phyloP scores from a whole-genome alignment of 2,329 filamentous ascomycete species.

The Arthrobotrys conoides region DNA sequence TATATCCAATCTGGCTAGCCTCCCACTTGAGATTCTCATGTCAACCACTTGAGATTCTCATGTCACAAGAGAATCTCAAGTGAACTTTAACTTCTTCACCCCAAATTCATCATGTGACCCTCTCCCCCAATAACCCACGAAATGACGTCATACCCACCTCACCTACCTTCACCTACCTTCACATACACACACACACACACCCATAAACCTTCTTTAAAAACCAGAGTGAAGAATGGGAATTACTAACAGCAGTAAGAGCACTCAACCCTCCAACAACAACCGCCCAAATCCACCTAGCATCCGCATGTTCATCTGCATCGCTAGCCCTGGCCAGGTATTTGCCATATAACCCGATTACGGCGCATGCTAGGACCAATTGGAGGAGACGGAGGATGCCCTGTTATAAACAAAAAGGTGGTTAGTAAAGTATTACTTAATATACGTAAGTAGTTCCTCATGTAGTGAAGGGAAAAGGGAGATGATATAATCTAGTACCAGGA shows the following conservation, averaged over 20 bases:
- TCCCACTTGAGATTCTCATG: too few relatives aligned
- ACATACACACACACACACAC: not conserved
- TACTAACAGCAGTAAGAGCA: constrained; percentile 72
- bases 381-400: constrained; percentile 75
- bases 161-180: not conserved
- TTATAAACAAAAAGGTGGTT: not conserved
- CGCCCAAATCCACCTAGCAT: constrained; percentile 83
- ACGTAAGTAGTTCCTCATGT: too few relatives aligned
- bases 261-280: constrained; percentile 78
- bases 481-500: too few relatives aligned
- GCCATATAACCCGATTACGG: constrained; percentile 84
- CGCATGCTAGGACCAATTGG: constrained; percentile 81
- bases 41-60: too few relatives aligned
- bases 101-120: not conserved
- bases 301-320: constrained; percentile 70
- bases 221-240: constrained; percentile 72
- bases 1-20: too few relatives aligned
- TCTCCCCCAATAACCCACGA: not conserved
- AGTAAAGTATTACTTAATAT: too few relatives aligned
- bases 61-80: too few relatives aligned
- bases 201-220: not conserved
- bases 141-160: not conserved
- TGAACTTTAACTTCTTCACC: too few relatives aligned
- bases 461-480: too few relatives aligned
- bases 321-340: constrained; percentile 75